phyloP scores from a whole-genome alignment of 1,139 yeast species.

The Suhomyces chickasaworum region DNA sequence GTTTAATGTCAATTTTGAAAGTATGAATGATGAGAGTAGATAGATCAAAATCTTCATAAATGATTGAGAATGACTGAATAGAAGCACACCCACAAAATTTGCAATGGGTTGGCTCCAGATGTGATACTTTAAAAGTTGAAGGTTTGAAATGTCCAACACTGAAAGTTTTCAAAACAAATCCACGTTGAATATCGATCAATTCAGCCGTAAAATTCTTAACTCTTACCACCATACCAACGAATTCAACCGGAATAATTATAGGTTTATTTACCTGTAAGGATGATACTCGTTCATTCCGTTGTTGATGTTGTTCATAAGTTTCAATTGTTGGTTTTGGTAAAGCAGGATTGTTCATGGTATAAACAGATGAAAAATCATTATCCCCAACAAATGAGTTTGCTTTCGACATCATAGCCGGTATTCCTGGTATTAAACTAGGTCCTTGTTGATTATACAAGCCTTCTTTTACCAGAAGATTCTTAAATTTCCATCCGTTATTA shows the following conservation, averaged over 20 bases:
- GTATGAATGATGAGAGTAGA: constrained; percentile 71
- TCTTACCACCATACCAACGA: constrained; percentile 70
- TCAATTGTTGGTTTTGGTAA: constrained; percentile 1
- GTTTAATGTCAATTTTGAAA: constrained; percentile 61
- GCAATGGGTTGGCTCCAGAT: constrained; percentile 85
- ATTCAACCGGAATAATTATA: constrained; percentile 52
- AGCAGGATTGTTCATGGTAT: constrained; percentile 5
- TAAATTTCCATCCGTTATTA: constrained; percentile 66
- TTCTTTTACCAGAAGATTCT: constrained; percentile 50
- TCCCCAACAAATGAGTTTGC: constrained; percentile 17
- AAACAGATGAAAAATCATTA: constrained; percentile 22
- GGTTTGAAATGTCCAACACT: constrained; percentile 65
- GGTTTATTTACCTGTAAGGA: constrained; percentile 26
- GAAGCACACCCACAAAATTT: constrained; percentile 90
- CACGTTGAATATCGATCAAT: constrained; percentile 76
- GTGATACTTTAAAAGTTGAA: constrained; percentile 65
- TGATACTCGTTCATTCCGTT: not conserved
- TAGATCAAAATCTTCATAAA: constrained; percentile 63
- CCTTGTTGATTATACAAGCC: constrained; percentile 50
- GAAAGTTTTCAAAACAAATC: constrained; percentile 58
- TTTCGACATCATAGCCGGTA: constrained; percentile 35
- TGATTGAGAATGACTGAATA: constrained; percentile 66
- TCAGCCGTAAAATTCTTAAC: constrained; percentile 59
- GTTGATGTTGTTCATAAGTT: not conserved
- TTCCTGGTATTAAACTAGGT: constrained; percentile 34